phyloP scores from a whole-genome alignment of 1,284 basidiomycete genomes.

The Fomitopsis palustris region DNA sequence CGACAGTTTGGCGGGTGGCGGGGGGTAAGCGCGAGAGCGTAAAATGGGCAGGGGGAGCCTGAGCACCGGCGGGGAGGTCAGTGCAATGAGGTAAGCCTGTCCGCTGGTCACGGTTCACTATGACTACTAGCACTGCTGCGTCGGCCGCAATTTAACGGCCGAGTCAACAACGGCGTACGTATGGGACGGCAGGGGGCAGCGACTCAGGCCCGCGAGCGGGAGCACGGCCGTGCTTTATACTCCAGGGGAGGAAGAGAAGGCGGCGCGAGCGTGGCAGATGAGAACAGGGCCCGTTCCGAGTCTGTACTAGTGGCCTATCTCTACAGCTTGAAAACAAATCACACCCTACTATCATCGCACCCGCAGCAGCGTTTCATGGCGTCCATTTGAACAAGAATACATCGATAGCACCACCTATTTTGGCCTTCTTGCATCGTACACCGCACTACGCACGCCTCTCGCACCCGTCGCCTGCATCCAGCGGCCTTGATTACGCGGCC shows the following conservation, averaged over 20 bases:
- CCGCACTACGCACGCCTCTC: neutral
- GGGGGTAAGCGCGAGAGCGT: neutral
- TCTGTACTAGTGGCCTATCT: conserved; percentile 5
- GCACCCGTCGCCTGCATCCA: neutral
- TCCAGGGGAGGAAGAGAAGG: conserved; percentile 3
- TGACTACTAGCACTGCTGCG: neutral
- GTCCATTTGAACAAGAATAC: neutral
- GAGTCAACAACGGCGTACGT: neutral
- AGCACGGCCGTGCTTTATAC: conserved; percentile 4
- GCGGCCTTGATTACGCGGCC: neutral
- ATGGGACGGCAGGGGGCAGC: neutral
- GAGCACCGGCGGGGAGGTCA: neutral
- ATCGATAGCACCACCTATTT: neutral
- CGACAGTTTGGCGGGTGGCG: conserved; percentile 5
- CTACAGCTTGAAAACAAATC: conserved; percentile 1
- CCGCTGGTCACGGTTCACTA: neutral
- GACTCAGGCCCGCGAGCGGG: neutral
- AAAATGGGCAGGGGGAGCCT: neutral
- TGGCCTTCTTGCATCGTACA: neutral
- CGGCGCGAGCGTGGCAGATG: conserved; percentile 9
- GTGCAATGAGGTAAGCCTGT: conserved; percentile 1
- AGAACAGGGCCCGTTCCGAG: conserved; percentile 1
- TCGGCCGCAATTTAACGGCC: neutral
- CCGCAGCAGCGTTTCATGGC: neutral
- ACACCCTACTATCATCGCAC: neutral